These are phyloP conservation scores for Wickerhamomyces canadensis DNA, from an alignment of 805 yeast genomes.

Conservation along the genomic window DNA sequence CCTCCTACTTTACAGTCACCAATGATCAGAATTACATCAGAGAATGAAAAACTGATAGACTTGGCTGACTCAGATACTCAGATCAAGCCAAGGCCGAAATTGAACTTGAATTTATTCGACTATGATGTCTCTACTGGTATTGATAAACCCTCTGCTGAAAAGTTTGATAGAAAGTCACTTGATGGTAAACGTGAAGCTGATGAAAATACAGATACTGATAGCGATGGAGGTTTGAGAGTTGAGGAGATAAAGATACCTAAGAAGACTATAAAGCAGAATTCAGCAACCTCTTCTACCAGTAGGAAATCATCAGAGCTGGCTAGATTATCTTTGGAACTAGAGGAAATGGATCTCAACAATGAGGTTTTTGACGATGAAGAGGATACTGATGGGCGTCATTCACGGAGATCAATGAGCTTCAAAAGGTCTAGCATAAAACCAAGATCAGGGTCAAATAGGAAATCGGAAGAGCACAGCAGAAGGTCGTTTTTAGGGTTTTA, in stretches of 20 bases:
- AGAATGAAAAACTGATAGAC: too few relatives aligned
- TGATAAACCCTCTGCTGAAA: background rate
- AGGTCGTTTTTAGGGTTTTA: background rate
- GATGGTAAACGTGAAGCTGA: too few relatives aligned
- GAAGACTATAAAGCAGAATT: background rate
- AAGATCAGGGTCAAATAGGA: constrained; percentile 1
- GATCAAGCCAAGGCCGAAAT: constrained; percentile 13
- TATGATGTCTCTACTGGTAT: constrained; percentile 7
- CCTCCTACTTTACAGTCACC: constrained; percentile 2
- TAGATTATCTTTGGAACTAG: background rate
- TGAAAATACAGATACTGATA: constrained; percentile 1
- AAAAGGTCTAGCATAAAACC: background rate
- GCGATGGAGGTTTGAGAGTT: background rate
- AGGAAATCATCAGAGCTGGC: background rate
- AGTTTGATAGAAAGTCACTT: too few relatives aligned
- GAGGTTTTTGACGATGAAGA: background rate
- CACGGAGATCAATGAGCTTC: background rate
- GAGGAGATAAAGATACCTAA: background rate
- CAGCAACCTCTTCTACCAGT: background rate
- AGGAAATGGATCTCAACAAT: constrained; percentile 1
- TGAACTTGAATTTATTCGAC: constrained; percentile 17
- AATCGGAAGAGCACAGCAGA: background rate
- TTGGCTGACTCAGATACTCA: too few relatives aligned
- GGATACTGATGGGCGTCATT: background rate
- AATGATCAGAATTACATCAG: constrained; percentile 3